Percentiles rank a stretch among this genome's conserved stretches.
Evolutionary conservation across 257 asterid genomes (phyloP).

Genomic region (Rehmannia glutinosa): DNA sequence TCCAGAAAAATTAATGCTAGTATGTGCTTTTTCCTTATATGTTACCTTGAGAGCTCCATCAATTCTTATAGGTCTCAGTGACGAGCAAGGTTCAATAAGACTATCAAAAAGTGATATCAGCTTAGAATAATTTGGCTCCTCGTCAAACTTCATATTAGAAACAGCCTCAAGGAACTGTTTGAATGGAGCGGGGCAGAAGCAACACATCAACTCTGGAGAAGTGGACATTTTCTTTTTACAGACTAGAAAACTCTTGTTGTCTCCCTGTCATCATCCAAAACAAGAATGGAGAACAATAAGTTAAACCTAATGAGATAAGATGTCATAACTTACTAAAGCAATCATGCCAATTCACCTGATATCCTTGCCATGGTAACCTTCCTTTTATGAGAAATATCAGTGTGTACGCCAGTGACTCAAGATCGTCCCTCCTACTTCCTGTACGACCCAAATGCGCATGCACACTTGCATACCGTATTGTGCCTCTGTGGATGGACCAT

Average conservation of each 20-base stretch:
- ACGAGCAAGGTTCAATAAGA: conserved; percentile 83
- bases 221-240: conserved; percentile 98
- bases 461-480: conserved; percentile 98
- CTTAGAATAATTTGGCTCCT: conserved; percentile 94
- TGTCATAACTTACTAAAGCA: conserved; percentile 12
- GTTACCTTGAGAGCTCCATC: conserved; percentile 97
- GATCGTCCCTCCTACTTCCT: conserved; percentile 98
- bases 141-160: conserved; percentile 94
- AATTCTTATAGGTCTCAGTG: conserved; percentile 83
- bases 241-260: conserved; percentile 95
- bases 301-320: not conserved
- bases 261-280: conserved; percentile 66
- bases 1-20: not conserved
- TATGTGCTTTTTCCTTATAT: not conserved
- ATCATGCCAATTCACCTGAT: conserved; percentile 60
- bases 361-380: conserved; percentile 98
- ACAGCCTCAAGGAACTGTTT: conserved; percentile 91
- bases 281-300: conserved; percentile 1
- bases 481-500: conserved; percentile 59
- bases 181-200: conserved; percentile 96
- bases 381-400: conserved; percentile 89
- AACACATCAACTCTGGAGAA: conserved; percentile 95
- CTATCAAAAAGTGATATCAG: conserved; percentile 79
- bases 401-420: conserved; percentile 94
- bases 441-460: conserved; percentile 99